These are phyloP conservation scores for Corylus americana DNA, from an alignment of 306 rosid species.

Conservation along the genomic window DNA sequence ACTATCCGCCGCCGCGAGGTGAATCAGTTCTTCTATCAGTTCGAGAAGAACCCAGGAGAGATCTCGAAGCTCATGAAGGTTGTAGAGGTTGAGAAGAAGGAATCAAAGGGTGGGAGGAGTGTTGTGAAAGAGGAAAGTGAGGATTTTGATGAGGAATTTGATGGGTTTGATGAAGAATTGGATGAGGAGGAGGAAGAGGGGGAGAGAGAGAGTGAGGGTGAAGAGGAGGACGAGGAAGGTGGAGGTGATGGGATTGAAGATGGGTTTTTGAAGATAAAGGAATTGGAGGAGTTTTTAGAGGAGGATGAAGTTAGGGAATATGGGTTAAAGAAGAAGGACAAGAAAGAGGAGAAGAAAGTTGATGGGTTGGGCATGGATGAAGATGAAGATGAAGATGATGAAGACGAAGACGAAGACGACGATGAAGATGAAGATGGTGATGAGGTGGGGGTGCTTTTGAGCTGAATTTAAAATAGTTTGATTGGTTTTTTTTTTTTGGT, in stretches of 20 bases:
- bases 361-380: background rate
- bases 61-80: conserved; percentile 42
- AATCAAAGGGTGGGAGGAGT: conserved; percentile 3
- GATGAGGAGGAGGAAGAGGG: conserved; percentile 36
- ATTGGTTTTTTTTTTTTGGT: background rate
- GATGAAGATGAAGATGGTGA: conserved; percentile 24
- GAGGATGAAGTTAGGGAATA: conserved; percentile 64
- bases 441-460: conserved; percentile 41
- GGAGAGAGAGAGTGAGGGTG: conserved; percentile 6
- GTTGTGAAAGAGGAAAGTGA: conserved; percentile 37
- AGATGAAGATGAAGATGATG: conserved; percentile 29
- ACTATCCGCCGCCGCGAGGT: conserved; percentile 57
- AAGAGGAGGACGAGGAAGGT: conserved; percentile 16
- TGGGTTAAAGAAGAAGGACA: conserved; percentile 36
- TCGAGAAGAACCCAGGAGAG: conserved; percentile 55
- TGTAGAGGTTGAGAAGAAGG: conserved; percentile 29
- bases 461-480: background rate
- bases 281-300: conserved; percentile 62
- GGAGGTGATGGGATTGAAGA: conserved; percentile 64
- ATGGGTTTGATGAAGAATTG: conserved; percentile 41
- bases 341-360: conserved; percentile 17
- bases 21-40: conserved; percentile 30
- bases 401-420: conserved; percentile 50
- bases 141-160: conserved; percentile 52
- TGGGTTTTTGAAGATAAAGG: conserved; percentile 66